Evolutionary conservation across 257 asterid species (phyloP).

Genomic region (Paulownia fortunei): DNA sequence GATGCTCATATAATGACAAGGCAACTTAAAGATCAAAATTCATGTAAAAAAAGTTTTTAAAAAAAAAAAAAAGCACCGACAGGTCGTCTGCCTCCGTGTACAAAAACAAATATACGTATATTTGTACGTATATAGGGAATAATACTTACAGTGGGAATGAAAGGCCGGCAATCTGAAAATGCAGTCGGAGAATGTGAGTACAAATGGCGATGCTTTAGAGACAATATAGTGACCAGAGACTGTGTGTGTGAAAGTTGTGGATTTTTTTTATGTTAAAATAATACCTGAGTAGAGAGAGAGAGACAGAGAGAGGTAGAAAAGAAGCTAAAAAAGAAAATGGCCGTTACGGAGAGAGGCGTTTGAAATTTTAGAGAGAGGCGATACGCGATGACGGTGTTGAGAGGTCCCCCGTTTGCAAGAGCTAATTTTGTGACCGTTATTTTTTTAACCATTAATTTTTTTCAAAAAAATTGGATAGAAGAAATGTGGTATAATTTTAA

Average conservation of each 20-base stretch:
- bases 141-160: slow-evolving; percentile 40
- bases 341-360: slow-evolving; percentile 60
- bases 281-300: slow-evolving; percentile 28
- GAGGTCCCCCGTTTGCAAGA: slow-evolving; percentile 20
- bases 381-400: slow-evolving; percentile 43
- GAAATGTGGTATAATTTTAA: too few species aligned
- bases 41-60: not conserved
- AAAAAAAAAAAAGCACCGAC: slow-evolving; percentile 24
- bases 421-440: slow-evolving; percentile 43
- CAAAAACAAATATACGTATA: not conserved
- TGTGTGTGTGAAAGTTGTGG: slow-evolving; percentile 34
- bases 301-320: slow-evolving; percentile 29
- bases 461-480: not conserved
- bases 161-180: slow-evolving; percentile 59
- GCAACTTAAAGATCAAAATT: slow-evolving; percentile 29
- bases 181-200: slow-evolving; percentile 31
- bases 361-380: slow-evolving; percentile 37
- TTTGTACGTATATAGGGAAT: not conserved
- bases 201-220: slow-evolving; percentile 46
- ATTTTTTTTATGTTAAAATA: slow-evolving; percentile 21
- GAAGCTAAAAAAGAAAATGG: slow-evolving; percentile 39
- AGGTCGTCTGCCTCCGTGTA: not conserved
- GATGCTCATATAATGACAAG: slow-evolving; percentile 27
- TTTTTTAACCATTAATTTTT: not conserved
- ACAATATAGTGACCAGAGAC: slow-evolving; percentile 40